phyloP scores from a whole-genome alignment of 2,329 filamentous ascomycete genomes.

The Fusarium tjaetaba region DNA sequence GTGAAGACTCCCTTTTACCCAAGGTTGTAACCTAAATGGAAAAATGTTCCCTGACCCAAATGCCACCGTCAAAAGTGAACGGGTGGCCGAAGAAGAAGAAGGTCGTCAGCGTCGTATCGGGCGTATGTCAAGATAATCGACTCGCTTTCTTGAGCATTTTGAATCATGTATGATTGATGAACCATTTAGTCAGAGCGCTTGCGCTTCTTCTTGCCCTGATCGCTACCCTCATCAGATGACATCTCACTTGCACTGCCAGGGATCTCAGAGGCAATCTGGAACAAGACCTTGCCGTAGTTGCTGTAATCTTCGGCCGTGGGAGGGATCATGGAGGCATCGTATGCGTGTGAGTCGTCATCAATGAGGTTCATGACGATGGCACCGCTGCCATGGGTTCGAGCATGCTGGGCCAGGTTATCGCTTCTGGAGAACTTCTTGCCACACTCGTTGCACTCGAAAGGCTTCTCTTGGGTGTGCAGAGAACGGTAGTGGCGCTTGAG shows the following conservation, averaged over 20 bases:
- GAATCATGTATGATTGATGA: conserved; percentile 18
- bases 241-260: conserved; percentile 71
- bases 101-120: conserved; percentile 49
- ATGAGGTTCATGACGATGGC: conserved; percentile 92
- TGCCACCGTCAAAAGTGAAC: conserved; percentile 37
- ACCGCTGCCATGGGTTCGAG: conserved; percentile 89
- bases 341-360: conserved; percentile 67
- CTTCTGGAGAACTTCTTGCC: conserved; percentile 99
- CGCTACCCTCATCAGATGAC: conserved; percentile 63
- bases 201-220: conserved; percentile 69
- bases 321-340: conserved; percentile 56
- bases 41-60: conserved; percentile 45
- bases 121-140: conserved; percentile 43
- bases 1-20: conserved; percentile 50
- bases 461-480: conserved; percentile 98
- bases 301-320: conserved; percentile 69
- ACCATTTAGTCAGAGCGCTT: conserved; percentile 74
- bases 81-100: conserved; percentile 44
- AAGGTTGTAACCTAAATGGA: conserved; percentile 41
- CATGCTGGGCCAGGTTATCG: conserved; percentile 96
- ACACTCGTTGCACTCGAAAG: conserved; percentile 96
- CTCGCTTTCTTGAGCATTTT: conserved; percentile 35
- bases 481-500: conserved; percentile 98
- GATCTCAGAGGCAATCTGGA: conserved; percentile 80
- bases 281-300: conserved; percentile 79